Evolutionary conservation across 2,329 filamentous ascomycete genomes (phyloP), one percentile per base, ranked within the genome.

Genomic region (Colletotrichum australisinense): DNA sequence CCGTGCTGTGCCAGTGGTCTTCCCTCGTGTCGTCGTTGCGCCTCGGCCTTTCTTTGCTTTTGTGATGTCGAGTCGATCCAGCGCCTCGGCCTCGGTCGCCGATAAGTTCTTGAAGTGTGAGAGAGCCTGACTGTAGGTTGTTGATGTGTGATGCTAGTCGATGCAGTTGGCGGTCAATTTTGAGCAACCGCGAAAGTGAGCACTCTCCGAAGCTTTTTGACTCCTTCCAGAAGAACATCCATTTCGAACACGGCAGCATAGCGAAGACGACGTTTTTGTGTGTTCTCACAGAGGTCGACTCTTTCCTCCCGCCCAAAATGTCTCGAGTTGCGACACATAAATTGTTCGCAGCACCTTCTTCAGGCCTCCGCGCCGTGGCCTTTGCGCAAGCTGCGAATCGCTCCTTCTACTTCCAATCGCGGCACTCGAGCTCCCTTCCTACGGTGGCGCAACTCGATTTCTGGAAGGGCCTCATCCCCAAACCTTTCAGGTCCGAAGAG

Each of bases 401-500:
- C 26, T 58, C 72, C 59, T 5, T 64, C 58, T 64, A 30, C 62
- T 28, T 56, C 60, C 71, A 71, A 9, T 30, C 60, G 22, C 81
- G 83, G 26, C 76, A 77, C 63, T 79, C 81, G 53, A 85, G 84
- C 73, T 83, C 84, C 12, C 79, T 87, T 11, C 88, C 87, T n/a
- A 87, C 86, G 55, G 83, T 92, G 66, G 83, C 85, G 28, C 87
- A 91, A 76, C 75, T 86, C 6, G 89, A 89, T 11, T 91, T 95
- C 81, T 95, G 93, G 93, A 89, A 87, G 77, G 89, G 88, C 11
- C 83, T 95, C 74, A 83, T 95, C 62, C 93, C 93, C 2, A 94
- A 93, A 77, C 88, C 90, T n/a, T 79, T 92, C 58, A 89, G 90
- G n/a, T 78, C 80, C 74, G 82, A 80, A 62, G 80, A 84, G 76